Base-by-base conservation (phyloP, 1,284 basidiomycete species). In the Ustilago curta region DNA sequence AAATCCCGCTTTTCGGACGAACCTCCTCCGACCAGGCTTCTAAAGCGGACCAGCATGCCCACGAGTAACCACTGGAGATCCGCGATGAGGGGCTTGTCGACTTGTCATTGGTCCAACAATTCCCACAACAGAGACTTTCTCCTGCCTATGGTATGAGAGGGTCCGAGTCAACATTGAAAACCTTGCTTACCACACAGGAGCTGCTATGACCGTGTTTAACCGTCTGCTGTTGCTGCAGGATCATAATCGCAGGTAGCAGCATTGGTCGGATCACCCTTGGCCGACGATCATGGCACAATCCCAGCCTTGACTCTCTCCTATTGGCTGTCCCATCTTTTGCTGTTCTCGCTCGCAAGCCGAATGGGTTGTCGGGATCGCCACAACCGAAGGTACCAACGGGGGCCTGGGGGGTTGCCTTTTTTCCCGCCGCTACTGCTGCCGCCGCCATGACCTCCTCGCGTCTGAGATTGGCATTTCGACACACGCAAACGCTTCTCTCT, bases 301-400 rank as follows among this genome's bases (percentile, higher is more conserved):
- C n/a, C 14, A 45, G 44, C 23, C 18, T 45, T 45, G 14, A 2
- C 27, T 25, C 18, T 44, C 35, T 37, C 35, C 35, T 27, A 19
- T 45, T 29, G 18, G 47, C 29, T 48, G 47, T 32, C 25, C 45
- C 45, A 25, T n/a, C n/a, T n/a, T 29, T 29, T n/a, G 9, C 7
- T 31, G 27, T 12, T 12, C 18, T 31, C 47, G n/a, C 47, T 31
- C n/a, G 40, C 14, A n/a, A 47, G 31, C 47, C 47, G 31, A n/a
- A n/a, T 29, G 47, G 47, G 12, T 31, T 18, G 32, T 47, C 49
- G 61, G 49, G 32, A 52, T 56, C 19, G 47, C 59, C 47, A 51
- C 49, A 53, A 43, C 55, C 61, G 37, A 53, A 53, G 55, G 55
- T 37, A 18, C 35, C 16, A 47, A 6, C 45, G 27, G 27, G n/a